Base-by-base conservation (phyloP, 2,329 filamentous ascomycete species). In the Dothidotthia symphoricarpi region DNA sequence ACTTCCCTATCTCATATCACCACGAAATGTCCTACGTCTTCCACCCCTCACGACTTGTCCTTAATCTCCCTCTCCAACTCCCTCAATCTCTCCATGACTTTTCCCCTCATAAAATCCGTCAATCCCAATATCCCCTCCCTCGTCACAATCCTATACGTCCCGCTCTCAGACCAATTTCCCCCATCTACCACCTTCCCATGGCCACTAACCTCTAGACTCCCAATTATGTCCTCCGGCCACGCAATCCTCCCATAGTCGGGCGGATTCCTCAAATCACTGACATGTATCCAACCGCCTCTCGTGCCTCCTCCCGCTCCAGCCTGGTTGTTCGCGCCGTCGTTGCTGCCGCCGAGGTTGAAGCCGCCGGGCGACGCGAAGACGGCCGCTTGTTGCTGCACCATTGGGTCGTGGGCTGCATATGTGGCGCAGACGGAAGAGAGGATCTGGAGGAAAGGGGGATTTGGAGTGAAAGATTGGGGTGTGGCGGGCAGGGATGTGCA, bases 191-290 rank as follows among this genome's bases (percentile, higher is more conserved):
- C 81, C n/a, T 69, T 63, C 2, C 80, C 80, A 13, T 71, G 47
- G 0, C 69, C 71, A 62, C 82, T 78, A 4, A 83, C 75, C 60
- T 83, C 80, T 16, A 83, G 56, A 49, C 78, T 82, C 11, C 80
- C 80, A 55, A 83, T 78, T 33, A 83, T 83, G 63, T 83, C 80
- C 57, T 83, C 80, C 0, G 80, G 80, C 75, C 75, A 81, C 34
- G 80, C 76, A 45, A 82, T 81, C n/a, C 80, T 61, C 1, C 80
- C 80, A 61, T 73, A 83, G 43, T 83, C 80, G 3, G 80, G 80
- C 24, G 80, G 78, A 43, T 77, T 74, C 43, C 80, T 67, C 54
- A 63, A 61, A 53, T 83, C 80, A 25, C 75, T 80, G n/a, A 83
- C 70, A 55, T 83, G 80, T 27, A 83, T 77, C 67, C 75, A 82